phyloP scores from a whole-genome alignment of 169 alveolate genomes.

The Eimeria zaria region DNA sequence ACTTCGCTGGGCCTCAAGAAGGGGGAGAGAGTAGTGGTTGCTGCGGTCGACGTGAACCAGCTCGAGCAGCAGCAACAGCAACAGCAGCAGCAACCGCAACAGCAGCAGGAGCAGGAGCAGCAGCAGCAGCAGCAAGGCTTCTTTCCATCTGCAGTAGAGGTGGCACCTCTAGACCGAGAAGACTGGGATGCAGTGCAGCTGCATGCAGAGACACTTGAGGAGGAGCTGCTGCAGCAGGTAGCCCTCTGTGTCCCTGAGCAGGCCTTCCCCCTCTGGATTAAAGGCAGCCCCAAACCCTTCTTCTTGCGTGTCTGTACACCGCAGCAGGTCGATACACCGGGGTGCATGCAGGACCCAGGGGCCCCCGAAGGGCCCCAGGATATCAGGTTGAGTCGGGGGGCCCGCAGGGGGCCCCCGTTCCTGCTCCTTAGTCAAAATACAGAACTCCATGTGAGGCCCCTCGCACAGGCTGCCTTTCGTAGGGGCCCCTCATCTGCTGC shows the following conservation, averaged over 20 bases:
- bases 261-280: conserved; percentile 77
- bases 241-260: conserved; percentile 62
- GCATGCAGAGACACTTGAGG: conserved; percentile 65
- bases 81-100: conserved; percentile 47
- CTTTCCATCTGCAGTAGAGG: conserved; percentile 36
- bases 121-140: conserved; percentile 39
- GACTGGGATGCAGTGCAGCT: conserved; percentile 85
- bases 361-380: neutral
- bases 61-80: conserved; percentile 66
- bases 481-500: neutral
- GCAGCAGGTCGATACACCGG: neutral
- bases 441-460: conserved; percentile 81
- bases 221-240: conserved; percentile 65
- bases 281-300: conserved; percentile 33
- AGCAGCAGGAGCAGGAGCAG: conserved; percentile 59
- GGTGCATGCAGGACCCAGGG: neutral
- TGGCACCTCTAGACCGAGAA: conserved; percentile 45
- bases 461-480: conserved; percentile 42
- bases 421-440: conserved; percentile 59
- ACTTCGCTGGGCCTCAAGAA: neutral
- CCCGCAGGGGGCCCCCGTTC: conserved; percentile 56
- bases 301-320: conserved; percentile 57
- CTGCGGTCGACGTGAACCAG: conserved; percentile 35
- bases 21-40: conserved; percentile 55
- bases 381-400: neutral